Conservation (phyloP, 202 grass and related monocot species). For the Dendrocalamus latiflorus region DNA sequence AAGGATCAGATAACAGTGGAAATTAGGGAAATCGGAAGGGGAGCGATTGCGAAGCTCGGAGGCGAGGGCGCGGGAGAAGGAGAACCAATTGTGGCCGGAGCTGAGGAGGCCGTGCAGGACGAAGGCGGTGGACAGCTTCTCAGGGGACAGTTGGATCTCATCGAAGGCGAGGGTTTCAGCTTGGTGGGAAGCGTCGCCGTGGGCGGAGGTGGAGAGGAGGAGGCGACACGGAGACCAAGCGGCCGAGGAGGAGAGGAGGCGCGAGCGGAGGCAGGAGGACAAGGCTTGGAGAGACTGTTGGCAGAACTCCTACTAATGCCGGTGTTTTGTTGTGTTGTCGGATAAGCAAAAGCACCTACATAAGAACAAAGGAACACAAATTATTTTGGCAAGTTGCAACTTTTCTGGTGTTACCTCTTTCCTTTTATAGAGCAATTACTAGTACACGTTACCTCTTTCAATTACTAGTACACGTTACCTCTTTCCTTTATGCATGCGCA, state of each 20-base stretch:
- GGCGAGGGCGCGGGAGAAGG: slow-evolving; percentile 71
- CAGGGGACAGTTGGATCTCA: slow-evolving; percentile 68
- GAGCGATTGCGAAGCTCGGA: slow-evolving; percentile 59
- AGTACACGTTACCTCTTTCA: too few relatives aligned
- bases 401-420: too few relatives aligned
- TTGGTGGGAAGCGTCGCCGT: slow-evolving; percentile 23
- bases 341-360: too few relatives aligned
- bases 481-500: too few relatives aligned
- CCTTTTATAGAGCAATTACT: too few relatives aligned
- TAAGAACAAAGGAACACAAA: too few relatives aligned
- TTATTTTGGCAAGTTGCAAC: too few relatives aligned
- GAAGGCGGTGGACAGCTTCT: slow-evolving; percentile 57
- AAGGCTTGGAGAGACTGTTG: slow-evolving; percentile 32
- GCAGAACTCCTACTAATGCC: too few relatives aligned
- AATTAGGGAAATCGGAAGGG: slow-evolving; percentile 32
- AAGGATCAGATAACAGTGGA: not conserved
- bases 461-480: too few relatives aligned
- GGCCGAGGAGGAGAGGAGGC: slow-evolving; percentile 36
- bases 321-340: too few relatives aligned
- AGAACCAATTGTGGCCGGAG: slow-evolving; percentile 83
- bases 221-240: slow-evolving; percentile 6
- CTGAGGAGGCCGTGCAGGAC: slow-evolving; percentile 90
- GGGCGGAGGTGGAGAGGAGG: slow-evolving; percentile 29
- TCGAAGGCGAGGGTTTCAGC: slow-evolving; percentile 82
- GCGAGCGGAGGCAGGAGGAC: slow-evolving; percentile 49